Percentiles rank a stretch among this genome's conserved stretches.
Evolutionary conservation across 345 rosid genomes (phyloP).

Genomic region (Eutrema japonicum): DNA sequence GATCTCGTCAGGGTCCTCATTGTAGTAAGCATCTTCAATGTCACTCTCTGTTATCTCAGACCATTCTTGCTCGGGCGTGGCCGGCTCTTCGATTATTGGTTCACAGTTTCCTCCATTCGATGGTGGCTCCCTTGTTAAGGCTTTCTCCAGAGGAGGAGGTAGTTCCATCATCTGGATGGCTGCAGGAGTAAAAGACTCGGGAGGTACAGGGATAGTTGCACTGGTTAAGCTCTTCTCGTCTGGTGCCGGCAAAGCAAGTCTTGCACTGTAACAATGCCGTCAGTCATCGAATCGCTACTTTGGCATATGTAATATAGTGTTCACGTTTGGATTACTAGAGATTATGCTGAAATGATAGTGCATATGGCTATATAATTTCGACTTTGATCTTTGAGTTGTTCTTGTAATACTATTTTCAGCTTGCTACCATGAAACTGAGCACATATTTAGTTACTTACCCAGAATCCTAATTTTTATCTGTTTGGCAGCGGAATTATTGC

Average conservation of each 20-base stretch:
- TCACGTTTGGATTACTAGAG: conserved; percentile 13
- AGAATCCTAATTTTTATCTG: conserved; percentile 7
- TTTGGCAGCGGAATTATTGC: neutral
- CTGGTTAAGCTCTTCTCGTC: conserved; percentile 64
- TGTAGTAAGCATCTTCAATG: conserved; percentile 64
- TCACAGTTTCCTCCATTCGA: conserved; percentile 42
- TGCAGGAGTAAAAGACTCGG: conserved; percentile 42
- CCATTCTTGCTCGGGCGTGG: conserved; percentile 68
- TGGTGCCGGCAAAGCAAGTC: conserved; percentile 86
- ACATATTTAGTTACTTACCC: conserved; percentile 3
- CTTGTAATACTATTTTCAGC: conserved; percentile 13
- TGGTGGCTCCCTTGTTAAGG: conserved; percentile 32
- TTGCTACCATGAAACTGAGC: conserved; percentile 18
- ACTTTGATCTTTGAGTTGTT: conserved; percentile 17
- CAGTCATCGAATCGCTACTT: conserved; percentile 27
- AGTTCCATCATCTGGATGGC: conserved; percentile 51
- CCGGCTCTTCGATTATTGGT: conserved; percentile 91
- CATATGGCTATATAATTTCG: conserved; percentile 1
- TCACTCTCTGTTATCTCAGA: conserved; percentile 56
- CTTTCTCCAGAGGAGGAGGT: conserved; percentile 49
- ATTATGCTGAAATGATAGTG: conserved; percentile 26
- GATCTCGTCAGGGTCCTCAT: conserved; percentile 80
- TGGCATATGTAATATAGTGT: conserved; percentile 15
- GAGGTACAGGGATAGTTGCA: conserved; percentile 43
- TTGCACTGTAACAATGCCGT: conserved; percentile 67